phyloP scores from a whole-genome alignment of 371 early-diverging fungal species.

The Mycotypha africana region DNA sequence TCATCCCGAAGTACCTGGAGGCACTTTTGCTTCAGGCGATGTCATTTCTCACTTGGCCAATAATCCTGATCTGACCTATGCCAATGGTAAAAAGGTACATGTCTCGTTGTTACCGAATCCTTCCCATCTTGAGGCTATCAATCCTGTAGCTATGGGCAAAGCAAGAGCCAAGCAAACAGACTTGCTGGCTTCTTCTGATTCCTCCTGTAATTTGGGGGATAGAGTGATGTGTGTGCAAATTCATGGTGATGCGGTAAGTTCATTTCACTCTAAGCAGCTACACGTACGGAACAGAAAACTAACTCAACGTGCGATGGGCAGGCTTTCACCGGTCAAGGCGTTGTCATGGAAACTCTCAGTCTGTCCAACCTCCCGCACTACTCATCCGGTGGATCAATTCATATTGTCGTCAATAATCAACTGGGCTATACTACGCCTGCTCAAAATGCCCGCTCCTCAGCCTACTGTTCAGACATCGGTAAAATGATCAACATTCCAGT shows the following conservation, averaged over 20 bases:
- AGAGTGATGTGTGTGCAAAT: constrained; percentile 87
- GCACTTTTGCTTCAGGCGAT: constrained; percentile 79
- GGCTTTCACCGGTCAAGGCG: constrained; percentile 86
- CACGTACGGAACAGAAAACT: too few species aligned
- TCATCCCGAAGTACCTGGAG: constrained; percentile 78
- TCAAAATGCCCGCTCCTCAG: constrained; percentile 84
- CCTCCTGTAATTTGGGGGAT: constrained; percentile 79
- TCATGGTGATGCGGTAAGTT: constrained; percentile 86
- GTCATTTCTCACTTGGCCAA: constrained; percentile 84
- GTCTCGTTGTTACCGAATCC: constrained; percentile 91
- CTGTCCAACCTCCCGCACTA: constrained; percentile 91
- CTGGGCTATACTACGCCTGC: constrained; percentile 95
- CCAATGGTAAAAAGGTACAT: constrained; percentile 49
- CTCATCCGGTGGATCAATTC: constrained; percentile 89
- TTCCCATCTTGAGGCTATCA: constrained; percentile 84
- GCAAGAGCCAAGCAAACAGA: constrained; percentile 89
- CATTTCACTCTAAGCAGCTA: neutral
- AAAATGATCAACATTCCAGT: constrained; percentile 95
- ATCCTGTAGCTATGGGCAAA: constrained; percentile 94
- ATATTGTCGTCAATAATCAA: constrained; percentile 97
- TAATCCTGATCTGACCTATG: constrained; percentile 71
- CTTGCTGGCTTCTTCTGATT: constrained; percentile 52
- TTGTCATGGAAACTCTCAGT: constrained; percentile 92
- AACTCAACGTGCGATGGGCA: too few species aligned
- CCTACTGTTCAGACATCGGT: constrained; percentile 89